Evolutionary conservation across 352 stramenopile genomes (phyloP), one percentile per base, ranked within the genome.

Genomic region (Phytophthora sojae): DNA sequence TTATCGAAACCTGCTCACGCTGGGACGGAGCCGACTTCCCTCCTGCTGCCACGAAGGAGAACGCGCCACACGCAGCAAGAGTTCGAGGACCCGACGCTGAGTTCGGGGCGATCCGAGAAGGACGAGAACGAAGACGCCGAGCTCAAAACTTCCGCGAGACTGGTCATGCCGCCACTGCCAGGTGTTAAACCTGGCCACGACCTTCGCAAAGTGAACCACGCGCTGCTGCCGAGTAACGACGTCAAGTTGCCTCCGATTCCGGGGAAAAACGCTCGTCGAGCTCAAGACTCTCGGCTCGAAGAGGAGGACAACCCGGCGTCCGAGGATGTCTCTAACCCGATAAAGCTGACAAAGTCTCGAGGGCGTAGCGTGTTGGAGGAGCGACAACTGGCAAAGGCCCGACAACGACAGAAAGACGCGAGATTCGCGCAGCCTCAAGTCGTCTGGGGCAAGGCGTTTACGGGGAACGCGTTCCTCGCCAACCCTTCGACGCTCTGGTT

Each of bases 401-500:
- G 68, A 39, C 44, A 74, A 79, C 25, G 82, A 17, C 80, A 82
- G 45, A 87, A 93, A 55, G 92, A 92, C 26, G 57, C 44, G 2
- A 81, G 80, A n/a, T 73, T 92, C 35, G 66, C 88, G 44, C 75
- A 91, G 49, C 76, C 86, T 51, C 88, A 95, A 59, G 66, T 94
- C 26, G 88, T 96, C 11, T 94, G 84, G 87, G 83, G 88, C 2
- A 94, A 92, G 39, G 77, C 83, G 42, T 98, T 98, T 57, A 76
- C 62, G 19, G 92, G 89, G 1, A 67, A 80, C 6, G 90, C 91
- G 1, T 98, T 98, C 50, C 75, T 97, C 0, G 67, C 86, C 4
- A 90, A 95, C 39, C 94, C 94, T 5, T 45, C 80, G 4, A 63
- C 75, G 19, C 73, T 98, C 19, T 86, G 92, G 77, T 98, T 98